Evolutionary conservation across 306 rosid genomes (phyloP).

Genomic region (Malus orientalis): DNA sequence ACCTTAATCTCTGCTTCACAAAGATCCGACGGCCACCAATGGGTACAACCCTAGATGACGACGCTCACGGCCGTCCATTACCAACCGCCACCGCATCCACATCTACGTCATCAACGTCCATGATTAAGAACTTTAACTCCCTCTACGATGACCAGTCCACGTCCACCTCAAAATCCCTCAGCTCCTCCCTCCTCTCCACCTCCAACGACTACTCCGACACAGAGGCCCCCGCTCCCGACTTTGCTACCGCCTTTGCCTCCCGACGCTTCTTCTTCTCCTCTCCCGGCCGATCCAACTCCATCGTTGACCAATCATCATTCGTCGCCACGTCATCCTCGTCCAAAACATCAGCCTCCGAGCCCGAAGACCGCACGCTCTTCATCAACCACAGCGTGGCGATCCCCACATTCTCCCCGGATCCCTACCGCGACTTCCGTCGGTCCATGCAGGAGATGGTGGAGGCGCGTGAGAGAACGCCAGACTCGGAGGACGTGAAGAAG

Average conservation of each 20-base stretch:
- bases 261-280: slow-evolving; percentile 89
- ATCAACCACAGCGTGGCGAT: slow-evolving; percentile 64
- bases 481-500: slow-evolving; percentile 26
- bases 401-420: slow-evolving; percentile 74
- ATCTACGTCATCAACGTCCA: slow-evolving; percentile 13
- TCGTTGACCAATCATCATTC: slow-evolving; percentile 36
- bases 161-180: slow-evolving; percentile 15
- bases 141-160: slow-evolving; percentile 50
- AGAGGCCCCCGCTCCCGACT: slow-evolving; percentile 25
- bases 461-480: slow-evolving; percentile 58
- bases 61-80: slow-evolving; percentile 16
- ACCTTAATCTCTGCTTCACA: slow-evolving; percentile 57
- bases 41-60: slow-evolving; percentile 13
- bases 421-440: slow-evolving; percentile 66
- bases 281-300: slow-evolving; percentile 85
- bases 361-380: slow-evolving; percentile 15
- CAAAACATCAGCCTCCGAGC: not conserved
- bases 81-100: not conserved
- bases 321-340: slow-evolving; percentile 13
- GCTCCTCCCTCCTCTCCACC: slow-evolving; percentile 24
- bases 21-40: slow-evolving; percentile 41
- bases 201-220: not conserved
- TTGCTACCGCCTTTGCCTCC: slow-evolving; percentile 73
- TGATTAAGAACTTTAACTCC: slow-evolving; percentile 73
- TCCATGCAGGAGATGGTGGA: slow-evolving; percentile 99